Evolutionary conservation across 352 stramenopile genomes (phyloP), one percentile per base, ranked within the genome.

Genomic region (Elongisporangium anandrum): DNA sequence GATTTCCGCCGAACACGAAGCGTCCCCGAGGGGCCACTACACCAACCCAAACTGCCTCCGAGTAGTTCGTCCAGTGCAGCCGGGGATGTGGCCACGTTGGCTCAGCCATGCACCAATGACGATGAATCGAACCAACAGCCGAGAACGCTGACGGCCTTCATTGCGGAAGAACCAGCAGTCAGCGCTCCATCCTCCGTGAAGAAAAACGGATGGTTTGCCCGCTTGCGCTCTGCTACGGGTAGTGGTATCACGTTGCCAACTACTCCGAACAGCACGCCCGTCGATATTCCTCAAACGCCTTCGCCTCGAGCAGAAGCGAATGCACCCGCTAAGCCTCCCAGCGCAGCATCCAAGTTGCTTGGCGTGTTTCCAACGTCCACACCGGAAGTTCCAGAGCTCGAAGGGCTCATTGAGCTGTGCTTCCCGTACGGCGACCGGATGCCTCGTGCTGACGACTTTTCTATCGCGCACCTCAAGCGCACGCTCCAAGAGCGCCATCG

Each of bases 401-500:
- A 91, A 64, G 78, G 78, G 53, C 65, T 90, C 5, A 38, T 86
- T 1, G 79, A 92, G 62, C 75, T 94, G 54, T 94, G 81, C 54
- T 94, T 94, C 59, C 84, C 84, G 1, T 86, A 88, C 62, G 74
- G 78, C 5, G 75, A 87, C 0, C 64, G 75, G 15, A 57, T 70
- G 10, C 69, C 71, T 12, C 57, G 57, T 16, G 47, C 73, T 13
- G 81, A 66, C 10, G 79, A 89, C 56, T 92, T 87, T 51, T 87
- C 75, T 0, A 55, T 88, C 8, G 26, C 65, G 12, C 70, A 84
- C 16, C 70, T 89, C 19, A 79, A 72, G 19, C 76, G 75, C 21
- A 81, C 78, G 8, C 52, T 93, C 3, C 79, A 90, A 70, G 81
- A 89, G 50, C 72, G 79, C 1, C 81, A 88, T 59, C 77, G 79